These are phyloP conservation scores for Bidens hawaiensis DNA, from an alignment of 140 eudicot species.

Conservation along the genomic window DNA sequence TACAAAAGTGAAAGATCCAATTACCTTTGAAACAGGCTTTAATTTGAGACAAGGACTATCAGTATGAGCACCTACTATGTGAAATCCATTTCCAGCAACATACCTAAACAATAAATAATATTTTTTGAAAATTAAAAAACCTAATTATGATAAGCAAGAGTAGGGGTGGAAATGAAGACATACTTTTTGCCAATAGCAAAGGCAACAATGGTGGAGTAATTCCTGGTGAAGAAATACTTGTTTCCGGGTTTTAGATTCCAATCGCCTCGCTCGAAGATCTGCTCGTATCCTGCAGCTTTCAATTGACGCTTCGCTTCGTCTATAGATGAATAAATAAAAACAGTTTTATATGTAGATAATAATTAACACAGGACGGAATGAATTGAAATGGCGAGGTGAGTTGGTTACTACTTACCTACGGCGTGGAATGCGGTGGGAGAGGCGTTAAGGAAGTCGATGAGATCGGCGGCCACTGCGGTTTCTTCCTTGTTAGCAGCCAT, in stretches of 20 bases:
- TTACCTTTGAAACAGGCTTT: constrained; percentile 89
- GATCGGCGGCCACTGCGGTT: constrained; percentile 69
- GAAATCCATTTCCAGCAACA: constrained; percentile 88
- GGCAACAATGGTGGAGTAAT: constrained; percentile 87
- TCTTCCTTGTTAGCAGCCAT: constrained; percentile 52
- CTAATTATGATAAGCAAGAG: no score
- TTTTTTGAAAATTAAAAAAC: no score
- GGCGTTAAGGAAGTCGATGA: constrained; percentile 77
- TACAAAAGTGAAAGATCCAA: not conserved
- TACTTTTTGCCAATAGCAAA: constrained; percentile 94
- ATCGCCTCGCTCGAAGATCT: constrained; percentile 70
- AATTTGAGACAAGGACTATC: constrained; percentile 92
- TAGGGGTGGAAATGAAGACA: constrained; percentile 5
- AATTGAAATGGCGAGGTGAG: no score
- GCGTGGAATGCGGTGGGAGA: constrained; percentile 99
- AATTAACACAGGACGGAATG: no score
- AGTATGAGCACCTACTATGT: constrained; percentile 91
- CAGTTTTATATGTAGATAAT: no score
- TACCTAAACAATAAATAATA: constrained; percentile 49
- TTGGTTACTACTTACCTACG: no score
- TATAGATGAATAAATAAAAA: no score
- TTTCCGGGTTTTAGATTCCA: constrained; percentile 81
- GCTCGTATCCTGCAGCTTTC: constrained; percentile 72
- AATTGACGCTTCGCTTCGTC: constrained; percentile 82
- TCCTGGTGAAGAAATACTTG: constrained; percentile 91